These are phyloP conservation scores for Thozetella sp. DNA, from an alignment of 495 filamentous ascomycete species.

Conservation along the genomic window DNA sequence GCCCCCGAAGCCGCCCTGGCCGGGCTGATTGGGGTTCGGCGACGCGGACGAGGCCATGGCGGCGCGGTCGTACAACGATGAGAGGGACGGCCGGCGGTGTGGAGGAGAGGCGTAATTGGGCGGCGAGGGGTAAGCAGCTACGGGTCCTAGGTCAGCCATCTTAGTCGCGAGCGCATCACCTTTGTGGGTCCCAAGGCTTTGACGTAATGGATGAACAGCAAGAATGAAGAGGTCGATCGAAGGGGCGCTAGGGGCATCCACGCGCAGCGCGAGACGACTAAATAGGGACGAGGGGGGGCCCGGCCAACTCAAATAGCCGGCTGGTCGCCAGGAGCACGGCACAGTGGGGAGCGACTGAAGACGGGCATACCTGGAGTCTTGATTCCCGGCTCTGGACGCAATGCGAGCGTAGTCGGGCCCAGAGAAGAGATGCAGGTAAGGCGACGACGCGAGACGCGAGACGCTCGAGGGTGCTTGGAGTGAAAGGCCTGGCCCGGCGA, in stretches of 20 bases:
- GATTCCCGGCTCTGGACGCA: conserved; percentile 14
- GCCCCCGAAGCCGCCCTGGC: conserved; percentile 26
- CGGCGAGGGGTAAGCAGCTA: conserved; percentile 41
- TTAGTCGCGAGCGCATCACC: neutral
- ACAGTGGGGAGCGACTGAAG: too few species aligned
- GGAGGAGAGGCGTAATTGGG: conserved; percentile 33
- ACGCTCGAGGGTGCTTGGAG: neutral
- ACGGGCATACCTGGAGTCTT: conserved; percentile 18
- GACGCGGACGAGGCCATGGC: conserved; percentile 45
- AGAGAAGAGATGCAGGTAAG: neutral
- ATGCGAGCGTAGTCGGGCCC: conserved; percentile 9
- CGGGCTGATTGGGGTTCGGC: conserved; percentile 30
- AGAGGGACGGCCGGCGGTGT: conserved; percentile 29
- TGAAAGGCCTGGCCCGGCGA: neutral
- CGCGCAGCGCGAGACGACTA: neutral
- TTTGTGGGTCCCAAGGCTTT: neutral
- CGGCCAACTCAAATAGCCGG: neutral
- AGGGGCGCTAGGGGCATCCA: neutral
- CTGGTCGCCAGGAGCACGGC: too few species aligned
- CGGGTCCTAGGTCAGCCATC: conserved; percentile 25
- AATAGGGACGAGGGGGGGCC: too few species aligned
- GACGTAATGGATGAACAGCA: too few species aligned
- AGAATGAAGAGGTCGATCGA: neutral
- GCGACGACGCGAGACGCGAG: neutral
- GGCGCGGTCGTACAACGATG: conserved; percentile 31